phyloP scores from a whole-genome alignment of 441 rosid genomes.

The Aleurites moluccanus region DNA sequence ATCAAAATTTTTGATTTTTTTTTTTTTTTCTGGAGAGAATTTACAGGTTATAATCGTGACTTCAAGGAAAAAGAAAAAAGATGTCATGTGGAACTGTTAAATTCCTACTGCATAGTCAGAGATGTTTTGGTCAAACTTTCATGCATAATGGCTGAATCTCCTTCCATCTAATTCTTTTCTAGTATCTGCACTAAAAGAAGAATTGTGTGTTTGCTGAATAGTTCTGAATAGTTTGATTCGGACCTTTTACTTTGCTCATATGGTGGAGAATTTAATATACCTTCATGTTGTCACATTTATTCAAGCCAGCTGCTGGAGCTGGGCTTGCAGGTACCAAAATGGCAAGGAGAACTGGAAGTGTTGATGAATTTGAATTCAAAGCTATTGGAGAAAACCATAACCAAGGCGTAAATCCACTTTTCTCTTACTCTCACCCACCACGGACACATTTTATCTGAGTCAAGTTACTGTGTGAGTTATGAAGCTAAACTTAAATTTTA shows the following conservation, averaged over 20 bases:
- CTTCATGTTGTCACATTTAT: slow-evolving; percentile 7
- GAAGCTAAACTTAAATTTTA: slow-evolving; percentile 1
- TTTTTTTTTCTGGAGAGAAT: neutral
- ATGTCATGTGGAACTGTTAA: neutral
- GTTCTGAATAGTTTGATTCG: neutral
- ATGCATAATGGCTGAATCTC: neutral
- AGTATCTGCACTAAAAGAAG: neutral
- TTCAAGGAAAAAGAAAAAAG: neutral
- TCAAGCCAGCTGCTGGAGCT: slow-evolving; percentile 89
- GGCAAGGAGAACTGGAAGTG: slow-evolving; percentile 86
- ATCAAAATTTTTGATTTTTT: neutral
- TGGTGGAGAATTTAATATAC: slow-evolving; percentile 1
- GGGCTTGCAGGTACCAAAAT: slow-evolving; percentile 95
- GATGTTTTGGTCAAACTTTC: neutral
- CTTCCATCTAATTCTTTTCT: neutral
- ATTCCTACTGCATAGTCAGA: neutral
- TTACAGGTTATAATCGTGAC: neutral
- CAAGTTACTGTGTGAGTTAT: neutral
- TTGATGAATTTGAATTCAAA: slow-evolving; percentile 87
- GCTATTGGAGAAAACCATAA: slow-evolving; percentile 72
- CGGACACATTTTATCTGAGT: neutral
- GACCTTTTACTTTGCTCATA: neutral
- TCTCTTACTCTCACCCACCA: neutral
- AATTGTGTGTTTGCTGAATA: neutral
- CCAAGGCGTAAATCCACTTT: slow-evolving; percentile 63